Conservation (phyloP, 306 rosid genomes). For the Inga laurina region DNA sequence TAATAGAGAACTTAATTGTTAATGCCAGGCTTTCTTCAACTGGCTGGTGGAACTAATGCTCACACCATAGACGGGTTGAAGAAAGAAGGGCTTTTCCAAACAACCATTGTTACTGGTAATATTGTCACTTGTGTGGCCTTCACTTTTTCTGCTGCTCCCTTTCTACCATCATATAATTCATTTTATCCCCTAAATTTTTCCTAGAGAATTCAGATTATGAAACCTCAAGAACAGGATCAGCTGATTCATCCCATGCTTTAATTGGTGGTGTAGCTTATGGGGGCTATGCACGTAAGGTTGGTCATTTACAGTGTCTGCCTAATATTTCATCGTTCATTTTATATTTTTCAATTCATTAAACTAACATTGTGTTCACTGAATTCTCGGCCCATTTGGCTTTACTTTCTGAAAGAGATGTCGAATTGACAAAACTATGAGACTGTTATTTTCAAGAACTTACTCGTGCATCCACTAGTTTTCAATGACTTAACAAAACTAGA, state of each 20-base stretch:
- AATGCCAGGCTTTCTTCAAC: conserved; percentile 80
- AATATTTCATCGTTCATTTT: conserved; percentile 15
- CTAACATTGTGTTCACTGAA: background rate
- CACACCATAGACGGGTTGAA: conserved; percentile 79
- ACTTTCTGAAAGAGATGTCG: background rate
- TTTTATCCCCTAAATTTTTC: conserved; percentile 1
- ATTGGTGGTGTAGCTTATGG: conserved; percentile 87
- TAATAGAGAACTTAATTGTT: background rate
- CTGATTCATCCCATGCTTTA: conserved; percentile 40
- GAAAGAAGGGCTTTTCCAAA: conserved; percentile 65
- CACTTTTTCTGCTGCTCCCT: conserved; percentile 2
- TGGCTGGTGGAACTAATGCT: conserved; percentile 96
- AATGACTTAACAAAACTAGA: background rate
- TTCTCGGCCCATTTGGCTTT: background rate
- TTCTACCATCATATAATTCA: conserved; percentile 4
- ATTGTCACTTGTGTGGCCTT: background rate
- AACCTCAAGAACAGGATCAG: conserved; percentile 26
- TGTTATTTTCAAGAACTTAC: background rate
- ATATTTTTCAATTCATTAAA: background rate
- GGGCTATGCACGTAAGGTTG: conserved; percentile 93
- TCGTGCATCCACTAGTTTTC: background rate
- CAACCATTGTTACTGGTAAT: conserved; percentile 42
- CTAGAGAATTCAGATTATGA: conserved; percentile 44
- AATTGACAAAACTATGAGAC: background rate
- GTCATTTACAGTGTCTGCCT: background rate